phyloP scores from a whole-genome alignment of 371 early-diverging fungal genomes.

The Catenaria anguillulae region DNA sequence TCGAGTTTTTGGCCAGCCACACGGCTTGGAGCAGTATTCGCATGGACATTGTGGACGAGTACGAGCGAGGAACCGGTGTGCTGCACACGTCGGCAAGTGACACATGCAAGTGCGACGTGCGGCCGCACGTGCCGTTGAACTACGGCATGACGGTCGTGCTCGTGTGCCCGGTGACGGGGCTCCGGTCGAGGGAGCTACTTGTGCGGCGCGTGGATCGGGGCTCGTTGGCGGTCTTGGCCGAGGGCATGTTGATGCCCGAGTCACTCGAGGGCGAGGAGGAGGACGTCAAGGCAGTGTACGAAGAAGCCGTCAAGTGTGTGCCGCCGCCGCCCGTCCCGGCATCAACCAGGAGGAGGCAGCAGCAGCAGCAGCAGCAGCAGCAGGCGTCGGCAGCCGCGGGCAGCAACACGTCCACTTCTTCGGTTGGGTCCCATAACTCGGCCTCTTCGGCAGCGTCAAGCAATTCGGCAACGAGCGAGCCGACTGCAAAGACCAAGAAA shows the following conservation, averaged over 20 bases:
- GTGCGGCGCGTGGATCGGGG: slow-evolving; percentile 68
- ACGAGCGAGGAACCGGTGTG: neutral
- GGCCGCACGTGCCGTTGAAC: neutral
- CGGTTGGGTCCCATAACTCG: no score
- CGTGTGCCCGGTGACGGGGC: slow-evolving; percentile 43
- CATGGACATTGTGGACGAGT: slow-evolving; percentile 1
- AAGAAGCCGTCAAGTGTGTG: neutral
- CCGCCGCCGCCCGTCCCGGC: no score
- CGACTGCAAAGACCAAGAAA: no score
- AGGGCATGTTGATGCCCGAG: neutral
- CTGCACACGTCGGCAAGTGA: neutral
- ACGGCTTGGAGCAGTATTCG: neutral
- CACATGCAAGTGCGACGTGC: neutral
- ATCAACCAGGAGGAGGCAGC: no score
- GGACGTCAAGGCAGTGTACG: neutral
- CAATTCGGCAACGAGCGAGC: no score
- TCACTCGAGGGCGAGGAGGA: no score
- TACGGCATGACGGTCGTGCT: slow-evolving; percentile 33
- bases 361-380: no score
- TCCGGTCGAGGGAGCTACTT: slow-evolving; percentile 49
- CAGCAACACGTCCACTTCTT: no score
- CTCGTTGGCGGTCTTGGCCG: slow-evolving; percentile 26
- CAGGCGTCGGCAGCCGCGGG: no score
- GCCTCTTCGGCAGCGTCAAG: no score
- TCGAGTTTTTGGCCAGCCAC: neutral